Evolutionary conservation across 2,329 filamentous ascomycete genomes (phyloP), one percentile per base, ranked within the genome.

Genomic region (Colletotrichum cereale): DNA sequence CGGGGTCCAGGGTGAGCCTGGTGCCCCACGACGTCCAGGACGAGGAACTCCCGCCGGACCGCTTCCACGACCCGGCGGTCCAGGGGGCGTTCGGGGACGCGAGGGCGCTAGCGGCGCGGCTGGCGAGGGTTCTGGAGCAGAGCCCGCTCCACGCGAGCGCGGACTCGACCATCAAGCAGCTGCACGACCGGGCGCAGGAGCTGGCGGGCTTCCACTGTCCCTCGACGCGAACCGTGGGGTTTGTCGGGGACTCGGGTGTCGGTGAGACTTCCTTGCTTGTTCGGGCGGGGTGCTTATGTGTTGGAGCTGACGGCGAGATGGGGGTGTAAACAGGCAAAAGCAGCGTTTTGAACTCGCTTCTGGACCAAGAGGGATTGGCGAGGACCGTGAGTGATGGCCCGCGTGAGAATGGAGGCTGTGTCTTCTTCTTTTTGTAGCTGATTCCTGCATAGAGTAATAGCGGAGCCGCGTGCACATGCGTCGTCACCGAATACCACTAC

Each of bases 181-280:
- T 86, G 2, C 74, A 81, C 63, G 50, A 73, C 8, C 74, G 80
- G 42, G 83, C 82, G 2, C 34, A 67, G 1, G 67, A 75, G 0
- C 71, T 87, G 29, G 78, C 80, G 1, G 36, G 44, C 0, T 86
- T 85, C 56, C 74, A 81, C 24, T 81, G 80, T 34, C 81, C 81
- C 0, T 77, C 81, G 0, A 82, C 78, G 2, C 78, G 84, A 21
- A 84, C 76, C 4, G 83, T 87, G 0, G 85, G 84, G 0, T 82
- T 87, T 48, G 83, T 87, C 0, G 85, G 85, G 0, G 85, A 86
- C 71, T 85, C 85, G 16, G 85, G 85, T 4, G 83, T 82, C 42
- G 83, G 83, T 84, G 74, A 74, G 80, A 14, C 69, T 21, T 14
- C 5, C 52, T 40, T 40, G 42, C 10, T 31, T 24, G 64, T 34